These are phyloP conservation scores for Solanum stenotomum DNA, from an alignment of 257 asterid species.

Conservation along the genomic window DNA sequence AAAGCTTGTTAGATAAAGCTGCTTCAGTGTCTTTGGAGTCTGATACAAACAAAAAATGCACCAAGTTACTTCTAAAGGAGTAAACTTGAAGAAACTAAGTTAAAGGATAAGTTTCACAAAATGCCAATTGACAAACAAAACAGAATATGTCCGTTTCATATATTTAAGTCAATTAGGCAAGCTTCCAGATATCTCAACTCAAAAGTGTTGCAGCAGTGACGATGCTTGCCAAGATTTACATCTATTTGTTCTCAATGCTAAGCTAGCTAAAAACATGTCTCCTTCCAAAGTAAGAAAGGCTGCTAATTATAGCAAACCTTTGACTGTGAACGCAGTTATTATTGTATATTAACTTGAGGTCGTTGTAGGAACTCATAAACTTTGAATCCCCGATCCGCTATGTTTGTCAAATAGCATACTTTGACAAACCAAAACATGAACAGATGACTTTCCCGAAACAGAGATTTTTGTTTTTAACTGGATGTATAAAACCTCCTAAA, in stretches of 20 bases:
- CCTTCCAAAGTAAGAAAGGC: no score
- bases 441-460: not conserved
- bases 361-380: not conserved
- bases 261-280: no score
- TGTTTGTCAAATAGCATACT: not conserved
- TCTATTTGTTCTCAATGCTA: no score
- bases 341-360: not conserved
- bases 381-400: not conserved
- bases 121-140: not conserved
- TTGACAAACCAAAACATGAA: not conserved
- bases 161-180: not conserved
- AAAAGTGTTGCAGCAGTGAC: not conserved
- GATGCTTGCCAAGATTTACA: not conserved
- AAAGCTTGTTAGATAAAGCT: constrained; percentile 83
- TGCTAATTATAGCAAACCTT: no score
- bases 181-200: not conserved
- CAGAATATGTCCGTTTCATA: not conserved
- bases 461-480: not conserved
- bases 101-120: not conserved
- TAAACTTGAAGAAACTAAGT: no score
- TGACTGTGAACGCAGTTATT: no score
- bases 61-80: not conserved
- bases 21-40: constrained; percentile 81
- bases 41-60: constrained; percentile 19
- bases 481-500: not conserved